These are phyloP conservation scores for Davidsoniella eucalypti DNA, from an alignment of 2,329 filamentous ascomycete species.

Conservation along the genomic window DNA sequence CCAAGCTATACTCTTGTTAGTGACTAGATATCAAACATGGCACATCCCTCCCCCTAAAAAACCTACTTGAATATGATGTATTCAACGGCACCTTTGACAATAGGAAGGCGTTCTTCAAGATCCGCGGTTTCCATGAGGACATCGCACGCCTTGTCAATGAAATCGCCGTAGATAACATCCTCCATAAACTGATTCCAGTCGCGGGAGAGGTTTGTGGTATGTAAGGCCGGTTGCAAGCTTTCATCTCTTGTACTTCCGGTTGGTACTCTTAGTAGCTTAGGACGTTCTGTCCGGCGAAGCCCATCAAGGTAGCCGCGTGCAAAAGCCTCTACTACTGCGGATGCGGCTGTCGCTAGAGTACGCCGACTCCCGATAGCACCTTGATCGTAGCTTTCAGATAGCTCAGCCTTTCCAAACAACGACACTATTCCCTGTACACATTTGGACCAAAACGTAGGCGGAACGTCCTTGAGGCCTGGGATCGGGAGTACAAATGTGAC, in stretches of 20 bases:
- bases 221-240: constrained; percentile 25
- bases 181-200: constrained; percentile 54
- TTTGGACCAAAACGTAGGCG: constrained; percentile 47
- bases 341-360: constrained; percentile 55
- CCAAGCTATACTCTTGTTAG: constrained; percentile 32
- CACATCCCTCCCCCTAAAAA: background rate
- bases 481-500: constrained; percentile 43
- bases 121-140: constrained; percentile 43
- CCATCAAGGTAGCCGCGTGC: constrained; percentile 51
- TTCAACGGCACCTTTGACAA: constrained; percentile 48
- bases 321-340: constrained; percentile 52
- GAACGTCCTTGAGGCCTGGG: constrained; percentile 48
- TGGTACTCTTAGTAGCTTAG: constrained; percentile 9
- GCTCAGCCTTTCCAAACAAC: constrained; percentile 47
- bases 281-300: constrained; percentile 20
- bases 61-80: constrained; percentile 53
- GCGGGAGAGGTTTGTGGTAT: constrained; percentile 24
- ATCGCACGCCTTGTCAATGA: constrained; percentile 48
- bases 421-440: constrained; percentile 42
- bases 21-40: background rate
- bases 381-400: constrained; percentile 73
- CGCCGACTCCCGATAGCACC: constrained; percentile 58
- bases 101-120: constrained; percentile 44
- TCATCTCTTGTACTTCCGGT: constrained; percentile 42
- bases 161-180: constrained; percentile 48